Percentiles rank a stretch among this genome's conserved stretches.
Evolutionary conservation across 2,329 filamentous ascomycete species (phyloP).

Genomic region (Colletotrichum filicis): DNA sequence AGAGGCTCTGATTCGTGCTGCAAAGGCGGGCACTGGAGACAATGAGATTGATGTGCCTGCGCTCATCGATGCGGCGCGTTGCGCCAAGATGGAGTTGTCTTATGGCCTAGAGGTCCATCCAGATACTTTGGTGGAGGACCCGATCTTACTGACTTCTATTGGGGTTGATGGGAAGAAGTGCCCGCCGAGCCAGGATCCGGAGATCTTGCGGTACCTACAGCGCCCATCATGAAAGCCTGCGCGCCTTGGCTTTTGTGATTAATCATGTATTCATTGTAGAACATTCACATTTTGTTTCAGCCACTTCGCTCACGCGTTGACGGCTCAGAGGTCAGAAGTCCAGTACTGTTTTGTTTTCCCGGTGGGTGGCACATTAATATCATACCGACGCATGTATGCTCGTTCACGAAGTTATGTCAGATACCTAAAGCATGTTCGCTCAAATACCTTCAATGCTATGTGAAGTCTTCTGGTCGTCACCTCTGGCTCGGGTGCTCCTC

Average conservation of each 20-base stretch:
- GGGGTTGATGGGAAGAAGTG: constrained; percentile 40
- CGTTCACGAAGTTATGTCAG: not conserved
- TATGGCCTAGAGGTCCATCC: constrained; percentile 51
- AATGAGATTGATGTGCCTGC: constrained; percentile 34
- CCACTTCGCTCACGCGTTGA: not conserved
- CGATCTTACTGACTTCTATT: constrained; percentile 45
- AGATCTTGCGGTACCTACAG: constrained; percentile 40
- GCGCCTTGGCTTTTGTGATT: no score
- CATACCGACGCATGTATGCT: not conserved
- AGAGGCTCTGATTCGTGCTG: constrained; percentile 34
- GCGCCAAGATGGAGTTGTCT: constrained; percentile 17
- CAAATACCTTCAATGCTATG: not conserved
- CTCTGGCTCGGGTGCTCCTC: no score
- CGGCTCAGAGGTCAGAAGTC: not conserved
- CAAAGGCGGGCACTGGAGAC: constrained; percentile 11
- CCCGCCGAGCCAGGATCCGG: constrained; percentile 53
- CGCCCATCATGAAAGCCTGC: not conserved
- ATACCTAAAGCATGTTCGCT: not conserved
- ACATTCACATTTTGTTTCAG: not conserved
- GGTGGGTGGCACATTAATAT: not conserved
- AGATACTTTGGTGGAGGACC: constrained; percentile 51
- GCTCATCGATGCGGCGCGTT: constrained; percentile 30
- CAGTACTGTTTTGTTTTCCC: not conserved
- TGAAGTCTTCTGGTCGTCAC: not conserved
- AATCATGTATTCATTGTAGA: not conserved